Percentiles rank a stretch among this genome's conserved stretches.
These are phyloP conservation scores for Trifolium subterraneum DNA, from an alignment of 306 rosid species.

Conservation along the genomic window DNA sequence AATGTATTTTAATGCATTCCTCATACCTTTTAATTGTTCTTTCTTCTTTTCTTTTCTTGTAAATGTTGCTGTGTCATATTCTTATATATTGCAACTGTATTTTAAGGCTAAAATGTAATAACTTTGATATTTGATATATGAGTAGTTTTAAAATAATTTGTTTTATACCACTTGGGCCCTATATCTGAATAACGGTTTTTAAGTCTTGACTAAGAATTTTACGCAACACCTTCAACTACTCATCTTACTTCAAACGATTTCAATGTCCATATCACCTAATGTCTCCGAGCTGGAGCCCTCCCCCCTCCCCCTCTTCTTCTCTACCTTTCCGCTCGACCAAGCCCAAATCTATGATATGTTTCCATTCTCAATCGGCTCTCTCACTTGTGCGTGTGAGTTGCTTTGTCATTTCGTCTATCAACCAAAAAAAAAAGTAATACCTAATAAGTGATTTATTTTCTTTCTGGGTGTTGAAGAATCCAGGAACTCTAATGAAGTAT, in stretches of 20 bases:
- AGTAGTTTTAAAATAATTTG: background rate
- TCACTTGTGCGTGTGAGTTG: too few relatives aligned
- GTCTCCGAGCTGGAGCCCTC: background rate
- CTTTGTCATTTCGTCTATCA: too few relatives aligned
- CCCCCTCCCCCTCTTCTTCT: too few relatives aligned
- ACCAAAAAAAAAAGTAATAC: too few relatives aligned
- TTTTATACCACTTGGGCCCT: conserved; percentile 28
- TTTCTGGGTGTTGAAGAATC: conserved; percentile 9
- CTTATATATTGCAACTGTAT: conserved; percentile 1
- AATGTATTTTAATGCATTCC: background rate
- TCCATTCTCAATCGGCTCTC: too few relatives aligned
- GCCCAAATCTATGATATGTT: background rate
- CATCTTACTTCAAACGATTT: background rate
- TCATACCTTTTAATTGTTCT: background rate
- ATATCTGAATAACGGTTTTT: conserved; percentile 38
- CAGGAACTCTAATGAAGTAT: background rate
- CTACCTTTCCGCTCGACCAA: background rate
- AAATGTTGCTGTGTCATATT: background rate
- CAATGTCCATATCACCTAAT: background rate
- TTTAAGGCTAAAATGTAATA: conserved; percentile 7
- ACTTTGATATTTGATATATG: background rate
- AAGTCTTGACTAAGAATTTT: conserved; percentile 5
- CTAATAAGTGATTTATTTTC: too few relatives aligned
- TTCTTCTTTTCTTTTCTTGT: conserved; percentile 15
- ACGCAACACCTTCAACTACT: conserved; percentile 6